Evolutionary conservation across 2,329 filamentous ascomycete species (phyloP).

Genomic region (Cercospora sp.): DNA sequence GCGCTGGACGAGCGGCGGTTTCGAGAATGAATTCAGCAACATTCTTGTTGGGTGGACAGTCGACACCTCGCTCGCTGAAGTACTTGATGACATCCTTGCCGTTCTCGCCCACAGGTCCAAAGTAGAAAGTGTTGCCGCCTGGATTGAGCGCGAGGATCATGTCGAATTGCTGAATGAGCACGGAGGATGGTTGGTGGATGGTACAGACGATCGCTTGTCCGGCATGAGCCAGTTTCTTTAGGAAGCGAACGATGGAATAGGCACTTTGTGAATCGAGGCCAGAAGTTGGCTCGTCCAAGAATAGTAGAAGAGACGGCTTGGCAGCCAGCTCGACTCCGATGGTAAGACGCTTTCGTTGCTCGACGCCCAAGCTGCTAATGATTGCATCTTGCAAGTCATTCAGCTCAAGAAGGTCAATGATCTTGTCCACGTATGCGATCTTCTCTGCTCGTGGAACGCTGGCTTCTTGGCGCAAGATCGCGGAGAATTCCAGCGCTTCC

Average conservation of each 20-base stretch:
- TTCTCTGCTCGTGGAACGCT: conserved; percentile 60
- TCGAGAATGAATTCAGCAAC: conserved; percentile 67
- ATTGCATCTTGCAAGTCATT: conserved; percentile 67
- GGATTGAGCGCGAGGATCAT: conserved; percentile 70
- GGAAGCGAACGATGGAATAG: conserved; percentile 66
- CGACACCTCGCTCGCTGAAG: conserved; percentile 64
- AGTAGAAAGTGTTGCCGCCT: conserved; percentile 71
- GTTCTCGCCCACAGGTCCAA: conserved; percentile 68
- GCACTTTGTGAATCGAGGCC: conserved; percentile 70
- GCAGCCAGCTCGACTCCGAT: conserved; percentile 74
- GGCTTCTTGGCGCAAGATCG: conserved; percentile 62
- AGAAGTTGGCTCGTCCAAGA: conserved; percentile 71
- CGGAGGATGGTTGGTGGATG: conserved; percentile 70
- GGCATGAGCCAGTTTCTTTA: conserved; percentile 65
- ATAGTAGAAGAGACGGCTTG: conserved; percentile 66
- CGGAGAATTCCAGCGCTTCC: conserved; percentile 69
- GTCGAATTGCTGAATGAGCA: conserved; percentile 71
- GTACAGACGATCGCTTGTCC: conserved; percentile 73
- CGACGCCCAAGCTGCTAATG: conserved; percentile 64
- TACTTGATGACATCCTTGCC: conserved; percentile 66
- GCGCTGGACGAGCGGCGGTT: conserved; percentile 60
- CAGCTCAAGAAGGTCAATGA: conserved; percentile 66
- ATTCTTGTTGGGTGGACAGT: conserved; percentile 66
- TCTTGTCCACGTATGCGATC: conserved; percentile 64
- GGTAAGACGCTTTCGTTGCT: conserved; percentile 70